Percentiles rank a stretch among this genome's conserved stretches.
Conservation (phyloP, 2,329 filamentous ascomycete species). For the Pezicula rhizophila region DNA sequence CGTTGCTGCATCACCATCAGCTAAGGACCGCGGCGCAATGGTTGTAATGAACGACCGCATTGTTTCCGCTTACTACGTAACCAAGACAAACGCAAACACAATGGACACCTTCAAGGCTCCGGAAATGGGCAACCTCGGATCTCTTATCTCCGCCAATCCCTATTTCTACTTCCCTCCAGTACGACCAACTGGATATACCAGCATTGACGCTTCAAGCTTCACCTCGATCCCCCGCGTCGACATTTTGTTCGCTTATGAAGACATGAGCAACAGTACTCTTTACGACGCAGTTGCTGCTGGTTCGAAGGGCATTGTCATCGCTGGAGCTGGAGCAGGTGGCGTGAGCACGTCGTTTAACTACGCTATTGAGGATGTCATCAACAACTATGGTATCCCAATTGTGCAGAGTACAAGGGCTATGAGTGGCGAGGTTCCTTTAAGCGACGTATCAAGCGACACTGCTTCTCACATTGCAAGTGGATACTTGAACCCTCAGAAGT, state of each 20-base stretch:
- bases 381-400: constrained; percentile 40
- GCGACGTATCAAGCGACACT: constrained; percentile 10
- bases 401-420: constrained; percentile 45
- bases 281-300: constrained; percentile 41
- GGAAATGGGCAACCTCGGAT: constrained; percentile 52
- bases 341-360: constrained; percentile 34
- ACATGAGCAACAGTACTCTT: constrained; percentile 42
- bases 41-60: constrained; percentile 59
- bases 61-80: constrained; percentile 49
- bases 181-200: constrained; percentile 39
- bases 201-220: constrained; percentile 34
- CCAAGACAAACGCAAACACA: constrained; percentile 57
- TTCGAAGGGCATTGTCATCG: constrained; percentile 48
- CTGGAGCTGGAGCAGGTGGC: constrained; percentile 48
- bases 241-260: constrained; percentile 50
- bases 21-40: constrained; percentile 48
- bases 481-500: constrained; percentile 50
- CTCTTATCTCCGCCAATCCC: constrained; percentile 51
- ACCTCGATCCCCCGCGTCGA: constrained; percentile 46
- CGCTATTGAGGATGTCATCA: constrained; percentile 38
- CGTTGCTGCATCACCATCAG: constrained; percentile 41
- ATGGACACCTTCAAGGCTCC: constrained; percentile 55
- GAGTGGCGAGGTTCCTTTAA: constrained; percentile 32
- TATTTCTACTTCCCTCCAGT: constrained; percentile 53
- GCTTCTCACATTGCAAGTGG: constrained; percentile 37